phyloP scores from a whole-genome alignment of 345 rosid species.

The Boechera divaricarpa region DNA sequence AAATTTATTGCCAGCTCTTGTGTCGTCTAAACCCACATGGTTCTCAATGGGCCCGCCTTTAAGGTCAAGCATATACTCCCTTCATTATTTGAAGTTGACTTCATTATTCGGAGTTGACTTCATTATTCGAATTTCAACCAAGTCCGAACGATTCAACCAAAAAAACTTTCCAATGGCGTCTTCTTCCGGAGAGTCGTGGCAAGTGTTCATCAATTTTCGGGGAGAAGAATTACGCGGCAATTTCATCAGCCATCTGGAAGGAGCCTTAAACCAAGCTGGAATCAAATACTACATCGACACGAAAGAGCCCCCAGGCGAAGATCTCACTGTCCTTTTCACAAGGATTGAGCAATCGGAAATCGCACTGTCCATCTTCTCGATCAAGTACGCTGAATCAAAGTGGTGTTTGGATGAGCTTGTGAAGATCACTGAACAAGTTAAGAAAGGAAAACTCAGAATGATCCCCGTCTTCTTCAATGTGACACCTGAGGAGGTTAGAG shows the following conservation, averaged over 20 bases:
- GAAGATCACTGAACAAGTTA: background rate
- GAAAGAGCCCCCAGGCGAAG: background rate
- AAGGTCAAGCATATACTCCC: too few species aligned
- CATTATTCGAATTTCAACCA: too few species aligned
- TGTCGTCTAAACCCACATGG: too few species aligned
- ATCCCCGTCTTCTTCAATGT: slow-evolving; percentile 16
- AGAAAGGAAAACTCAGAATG: background rate
- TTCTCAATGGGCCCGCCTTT: too few species aligned
- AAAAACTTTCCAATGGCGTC: slow-evolving; percentile 15
- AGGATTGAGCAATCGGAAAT: slow-evolving; percentile 1
- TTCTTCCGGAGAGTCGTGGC: background rate
- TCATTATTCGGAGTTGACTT: background rate
- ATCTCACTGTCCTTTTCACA: background rate
- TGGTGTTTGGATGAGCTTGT: slow-evolving; percentile 24
- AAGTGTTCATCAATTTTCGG: slow-evolving; percentile 30
- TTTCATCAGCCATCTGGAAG: slow-evolving; percentile 16
- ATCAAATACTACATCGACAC: slow-evolving; percentile 23
- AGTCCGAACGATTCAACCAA: background rate
- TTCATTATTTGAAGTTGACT: slow-evolving; percentile 56
- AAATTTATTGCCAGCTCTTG: too few species aligned
- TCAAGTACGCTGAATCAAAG: background rate
- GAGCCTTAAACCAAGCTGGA: background rate
- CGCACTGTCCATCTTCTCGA: slow-evolving; percentile 10
- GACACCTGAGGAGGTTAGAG: background rate
- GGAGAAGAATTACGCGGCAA: background rate